Base-by-base conservation (phyloP, 1,284 basidiomycete genomes). In the Trametes polyzona region DNA sequence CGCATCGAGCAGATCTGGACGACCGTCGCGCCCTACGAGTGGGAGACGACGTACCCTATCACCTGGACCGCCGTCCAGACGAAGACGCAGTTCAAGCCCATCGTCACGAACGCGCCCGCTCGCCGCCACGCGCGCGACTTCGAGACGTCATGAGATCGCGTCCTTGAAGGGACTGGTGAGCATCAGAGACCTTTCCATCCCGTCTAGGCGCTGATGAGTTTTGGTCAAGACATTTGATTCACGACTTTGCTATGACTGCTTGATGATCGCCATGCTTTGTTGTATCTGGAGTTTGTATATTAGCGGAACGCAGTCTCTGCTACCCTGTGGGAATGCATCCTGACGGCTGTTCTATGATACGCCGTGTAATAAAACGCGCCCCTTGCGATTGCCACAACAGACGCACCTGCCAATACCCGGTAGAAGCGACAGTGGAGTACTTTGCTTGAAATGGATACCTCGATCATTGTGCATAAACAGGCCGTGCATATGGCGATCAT, bases 121-220 rank as follows among this genome's bases (percentile, higher is more conserved):
- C 53, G 62, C 21, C 47, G 51, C 36, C 62, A 63, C 32, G 53
- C 59, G 41, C 62, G 62, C 58, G 59, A 61, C 54, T 61, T 63
- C 33, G 56, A 60, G 52, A 19, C 41, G 41, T 41, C 54, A 42
- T 59, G 41, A 58, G 23, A 36, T 35, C 4, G 5, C 37, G 19
- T n/a, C n/a, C n/a, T n/a, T 50, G 37, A 41, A 17, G 9, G 6
- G 29, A 2, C 14, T 29, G 27, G 37, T 41, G 11, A 30, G 33
- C 16, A 12, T 5, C 10, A 2, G 2, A 4, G 14, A 14, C 24
- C 7, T 0, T n/a, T 12, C 26, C 9, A 4, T 17, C 17, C 10
- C 26, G 26, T 11, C 3, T 24, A 16, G n/a, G 19, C 19, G 26
- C 35, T 48, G 17, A 48, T 11, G 8, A 2, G 8, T 19, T 5